These are phyloP conservation scores for Microsporum canis DNA, from an alignment of 2,329 filamentous ascomycete genomes.

Conservation along the genomic window DNA sequence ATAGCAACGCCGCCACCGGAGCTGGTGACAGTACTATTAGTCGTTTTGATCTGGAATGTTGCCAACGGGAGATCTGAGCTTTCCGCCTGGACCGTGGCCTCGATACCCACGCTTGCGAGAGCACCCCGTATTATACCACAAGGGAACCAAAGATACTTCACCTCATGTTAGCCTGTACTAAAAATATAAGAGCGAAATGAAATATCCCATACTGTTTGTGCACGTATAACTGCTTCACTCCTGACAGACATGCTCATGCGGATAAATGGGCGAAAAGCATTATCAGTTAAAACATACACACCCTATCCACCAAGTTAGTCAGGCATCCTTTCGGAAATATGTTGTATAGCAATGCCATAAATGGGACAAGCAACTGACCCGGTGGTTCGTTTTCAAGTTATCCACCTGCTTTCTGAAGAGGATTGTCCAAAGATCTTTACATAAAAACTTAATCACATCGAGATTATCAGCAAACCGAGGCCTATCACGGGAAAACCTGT, in stretches of 20 bases:
- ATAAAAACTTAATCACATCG: conserved; percentile 95
- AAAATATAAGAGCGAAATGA: background rate
- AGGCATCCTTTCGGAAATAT: background rate
- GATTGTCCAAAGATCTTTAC: conserved; percentile 94
- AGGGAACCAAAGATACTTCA: conserved; percentile 84
- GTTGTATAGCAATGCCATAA: conserved; percentile 4
- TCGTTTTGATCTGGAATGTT: conserved; percentile 89
- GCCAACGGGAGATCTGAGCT: conserved; percentile 75
- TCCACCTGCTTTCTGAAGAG: conserved; percentile 96
- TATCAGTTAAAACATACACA: conserved; percentile 92
- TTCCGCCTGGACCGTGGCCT: conserved; percentile 83
- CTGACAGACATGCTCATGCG: conserved; percentile 78
- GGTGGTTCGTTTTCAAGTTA: conserved; percentile 95
- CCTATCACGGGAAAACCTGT: conserved; percentile 47
- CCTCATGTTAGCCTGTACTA: background rate
- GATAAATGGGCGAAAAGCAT: conserved; percentile 74
- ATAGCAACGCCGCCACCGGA: background rate
- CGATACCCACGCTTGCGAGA: conserved; percentile 83
- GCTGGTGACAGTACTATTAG: background rate
- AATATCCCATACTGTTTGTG: conserved; percentile 57
- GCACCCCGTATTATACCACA: conserved; percentile 86
- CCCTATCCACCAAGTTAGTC: conserved; percentile 42
- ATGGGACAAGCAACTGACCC: conserved; percentile 41
- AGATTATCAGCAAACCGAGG: conserved; percentile 85
- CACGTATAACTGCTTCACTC: conserved; percentile 59